These are phyloP conservation scores for Emiliania huxleyi DNA, from an alignment of 78 protist genomes.

Conservation along the genomic window DNA sequence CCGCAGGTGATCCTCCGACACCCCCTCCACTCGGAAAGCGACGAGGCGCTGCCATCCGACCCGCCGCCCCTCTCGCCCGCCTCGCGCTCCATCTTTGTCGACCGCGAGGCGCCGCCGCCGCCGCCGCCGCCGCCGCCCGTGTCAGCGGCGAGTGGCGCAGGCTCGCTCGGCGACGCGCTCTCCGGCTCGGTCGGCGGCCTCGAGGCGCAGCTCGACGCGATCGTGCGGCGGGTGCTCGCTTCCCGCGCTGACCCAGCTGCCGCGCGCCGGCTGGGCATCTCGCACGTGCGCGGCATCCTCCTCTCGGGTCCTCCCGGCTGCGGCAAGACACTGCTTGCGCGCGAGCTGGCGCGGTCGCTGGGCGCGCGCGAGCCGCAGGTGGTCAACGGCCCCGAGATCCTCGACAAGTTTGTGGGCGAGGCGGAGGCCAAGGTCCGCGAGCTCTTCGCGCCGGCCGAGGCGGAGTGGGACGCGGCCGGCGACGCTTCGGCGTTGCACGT, in stretches of 20 bases:
- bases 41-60: neutral
- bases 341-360: constrained; percentile 37
- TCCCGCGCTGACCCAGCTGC: constrained; percentile 5
- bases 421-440: constrained; percentile 51
- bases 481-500: constrained; percentile 55
- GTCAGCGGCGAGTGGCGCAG: too few relatives aligned
- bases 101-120: too few relatives aligned
- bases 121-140: too few relatives aligned
- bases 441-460: constrained; percentile 56
- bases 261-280: neutral
- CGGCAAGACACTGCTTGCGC: constrained; percentile 62
- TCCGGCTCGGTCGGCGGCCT: constrained; percentile 8
- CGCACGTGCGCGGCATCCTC: neutral
- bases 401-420: constrained; percentile 52
- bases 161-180: neutral
- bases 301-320: constrained; percentile 59
- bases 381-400: constrained; percentile 51
- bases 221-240: constrained; percentile 34
- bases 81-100: too few relatives aligned
- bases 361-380: constrained; percentile 35
- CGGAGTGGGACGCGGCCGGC: constrained; percentile 51
- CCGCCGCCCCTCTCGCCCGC: too few relatives aligned
- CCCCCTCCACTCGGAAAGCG: neutral
- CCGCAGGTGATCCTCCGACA: neutral
- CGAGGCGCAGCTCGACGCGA: constrained; percentile 24